Evolutionary conservation across 257 asterid species (phyloP).

Genomic region (Gynochthodes officinalis): DNA sequence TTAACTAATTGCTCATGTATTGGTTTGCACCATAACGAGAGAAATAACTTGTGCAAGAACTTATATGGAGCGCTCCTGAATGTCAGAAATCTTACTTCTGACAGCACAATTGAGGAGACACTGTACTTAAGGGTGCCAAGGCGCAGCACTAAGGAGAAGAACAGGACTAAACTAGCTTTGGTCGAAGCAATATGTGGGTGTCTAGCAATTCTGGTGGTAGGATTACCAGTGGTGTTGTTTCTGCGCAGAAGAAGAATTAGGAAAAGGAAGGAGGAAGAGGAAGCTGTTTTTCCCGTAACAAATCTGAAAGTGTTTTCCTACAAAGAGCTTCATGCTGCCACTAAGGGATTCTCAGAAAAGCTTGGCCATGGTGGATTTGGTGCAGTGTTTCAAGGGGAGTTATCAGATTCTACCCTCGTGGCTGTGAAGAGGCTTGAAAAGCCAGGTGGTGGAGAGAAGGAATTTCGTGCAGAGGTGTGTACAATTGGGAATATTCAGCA

Average conservation of each 20-base stretch:
- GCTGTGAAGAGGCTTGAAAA: slow-evolving; percentile 84
- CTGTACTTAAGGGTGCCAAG: slow-evolving; percentile 49
- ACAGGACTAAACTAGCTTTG: slow-evolving; percentile 27
- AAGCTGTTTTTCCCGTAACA: slow-evolving; percentile 46
- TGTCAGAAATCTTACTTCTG: slow-evolving; percentile 42
- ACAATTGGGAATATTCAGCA: slow-evolving; percentile 83
- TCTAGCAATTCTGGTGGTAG: slow-evolving; percentile 38
- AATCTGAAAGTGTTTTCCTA: slow-evolving; percentile 62
- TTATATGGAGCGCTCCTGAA: slow-evolving; percentile 55
- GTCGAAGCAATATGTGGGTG: slow-evolving; percentile 47
- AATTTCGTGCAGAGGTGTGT: slow-evolving; percentile 77
- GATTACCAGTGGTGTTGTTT: slow-evolving; percentile 33
- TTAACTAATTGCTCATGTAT: slow-evolving; percentile 63
- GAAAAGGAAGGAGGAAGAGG: slow-evolving; percentile 40
- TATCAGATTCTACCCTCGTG: slow-evolving; percentile 51
- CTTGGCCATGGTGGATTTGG: slow-evolving; percentile 93
- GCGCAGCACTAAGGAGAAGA: slow-evolving; percentile 25
- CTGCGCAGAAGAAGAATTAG: slow-evolving; percentile 36
- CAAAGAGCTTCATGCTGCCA: slow-evolving; percentile 65
- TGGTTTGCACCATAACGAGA: slow-evolving; percentile 50
- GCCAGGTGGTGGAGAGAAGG: slow-evolving; percentile 76
- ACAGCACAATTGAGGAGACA: slow-evolving; percentile 39
- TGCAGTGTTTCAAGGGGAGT: slow-evolving; percentile 60
- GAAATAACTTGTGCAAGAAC: slow-evolving; percentile 50
- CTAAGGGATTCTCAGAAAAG: slow-evolving; percentile 70